These are phyloP conservation scores for Sporormia fimetaria DNA, from an alignment of 495 filamentous ascomycete genomes.

Conservation along the genomic window DNA sequence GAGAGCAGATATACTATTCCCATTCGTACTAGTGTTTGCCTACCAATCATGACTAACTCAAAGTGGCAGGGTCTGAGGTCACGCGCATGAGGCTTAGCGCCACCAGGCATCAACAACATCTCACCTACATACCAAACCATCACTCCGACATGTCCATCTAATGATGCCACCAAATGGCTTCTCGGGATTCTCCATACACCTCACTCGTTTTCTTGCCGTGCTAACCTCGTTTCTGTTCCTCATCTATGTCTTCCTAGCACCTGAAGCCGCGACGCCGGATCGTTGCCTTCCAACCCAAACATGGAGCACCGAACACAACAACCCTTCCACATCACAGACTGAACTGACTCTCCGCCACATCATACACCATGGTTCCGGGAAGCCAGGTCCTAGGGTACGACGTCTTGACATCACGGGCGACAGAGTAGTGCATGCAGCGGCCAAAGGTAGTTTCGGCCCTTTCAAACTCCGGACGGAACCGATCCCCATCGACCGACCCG, in stretches of 20 bases:
- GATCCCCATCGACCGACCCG: constrained; percentile 11
- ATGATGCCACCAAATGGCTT: constrained; percentile 8
- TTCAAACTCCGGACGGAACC: constrained; percentile 6
- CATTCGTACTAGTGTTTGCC: no score
- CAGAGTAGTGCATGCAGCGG: background rate
- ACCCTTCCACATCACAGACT: background rate
- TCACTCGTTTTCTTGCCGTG: constrained; percentile 1
- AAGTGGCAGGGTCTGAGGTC: no score
- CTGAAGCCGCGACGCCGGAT: no score
- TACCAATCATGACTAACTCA: no score
- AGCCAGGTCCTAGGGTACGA: constrained; percentile 3
- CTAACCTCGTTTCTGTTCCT: background rate
- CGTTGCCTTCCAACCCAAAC: no score
- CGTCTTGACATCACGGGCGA: constrained; percentile 2
- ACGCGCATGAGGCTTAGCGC: no score
- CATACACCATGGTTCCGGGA: constrained; percentile 6
- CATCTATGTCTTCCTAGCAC: background rate
- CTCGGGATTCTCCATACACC: background rate
- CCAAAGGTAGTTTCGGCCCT: background rate
- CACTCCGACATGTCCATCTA: constrained; percentile 6
- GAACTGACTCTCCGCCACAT: constrained; percentile 3
- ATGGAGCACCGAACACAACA: background rate
- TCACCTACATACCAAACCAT: no score
- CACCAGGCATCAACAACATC: no score
- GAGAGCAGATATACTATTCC: no score